Percentiles rank a stretch among this genome's conserved stretches.
These are phyloP conservation scores for Leishmania turanica DNA, from an alignment of 208 protist genomes.

Conservation along the genomic window DNA sequence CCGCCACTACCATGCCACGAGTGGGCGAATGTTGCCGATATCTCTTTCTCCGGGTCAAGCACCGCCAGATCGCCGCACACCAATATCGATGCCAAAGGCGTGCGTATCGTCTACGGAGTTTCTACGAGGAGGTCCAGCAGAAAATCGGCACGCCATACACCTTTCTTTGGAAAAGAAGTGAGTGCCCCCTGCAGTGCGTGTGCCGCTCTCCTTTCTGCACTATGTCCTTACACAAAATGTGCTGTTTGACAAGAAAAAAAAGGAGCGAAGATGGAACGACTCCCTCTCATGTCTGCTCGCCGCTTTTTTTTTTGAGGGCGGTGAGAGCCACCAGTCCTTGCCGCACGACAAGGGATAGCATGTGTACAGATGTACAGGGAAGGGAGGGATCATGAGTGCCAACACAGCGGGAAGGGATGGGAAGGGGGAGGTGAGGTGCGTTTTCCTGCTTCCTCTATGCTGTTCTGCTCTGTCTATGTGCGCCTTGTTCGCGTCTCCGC, in stretches of 20 bases:
- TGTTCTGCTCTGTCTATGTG: background rate
- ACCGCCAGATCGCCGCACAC: background rate
- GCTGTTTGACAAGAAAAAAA: background rate
- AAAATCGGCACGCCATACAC: background rate
- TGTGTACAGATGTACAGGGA: background rate
- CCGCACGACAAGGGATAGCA: background rate
- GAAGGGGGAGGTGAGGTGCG: background rate
- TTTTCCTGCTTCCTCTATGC: background rate
- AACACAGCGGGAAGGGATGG: background rate
- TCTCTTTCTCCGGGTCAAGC: constrained; percentile 10
- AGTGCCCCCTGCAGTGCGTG: background rate
- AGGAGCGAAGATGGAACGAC: background rate
- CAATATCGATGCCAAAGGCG: background rate
- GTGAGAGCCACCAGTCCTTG: background rate
- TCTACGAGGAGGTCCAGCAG: background rate
- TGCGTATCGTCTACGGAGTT: constrained; percentile 3
- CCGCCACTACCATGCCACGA: constrained; percentile 69
- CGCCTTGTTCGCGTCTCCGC: background rate
- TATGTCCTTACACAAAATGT: background rate
- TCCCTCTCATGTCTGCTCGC: background rate
- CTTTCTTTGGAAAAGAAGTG: constrained; percentile 1
- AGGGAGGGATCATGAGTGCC: background rate
- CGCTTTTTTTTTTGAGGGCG: background rate
- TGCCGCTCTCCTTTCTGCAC: background rate
- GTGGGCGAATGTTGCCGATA: constrained; percentile 61